Conservation (phyloP, 176 grass and related monocot genomes). For the Sorghum bicolor region Sorghum_bicolor_NCBIv3 NC_012872.2:69446501-69447000, state of each 20-base stretch:
- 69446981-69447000: constrained; percentile 80
- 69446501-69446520: no score
- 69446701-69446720: not conserved
- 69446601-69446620: no score
- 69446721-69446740: not conserved
- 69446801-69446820: not conserved
- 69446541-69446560: no score
- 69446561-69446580: no score
- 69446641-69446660: no score
- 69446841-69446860: not conserved
- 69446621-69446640: no score
- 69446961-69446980: constrained; percentile 46
- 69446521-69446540: no score
- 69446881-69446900: not conserved
- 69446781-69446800: not conserved
- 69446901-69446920: constrained; percentile 41
- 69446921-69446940: not conserved
- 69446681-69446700: not conserved
- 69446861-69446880: not conserved
- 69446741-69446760: not conserved
- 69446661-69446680: no score
- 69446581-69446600: no score
- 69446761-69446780: not conserved
- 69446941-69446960: not conserved
- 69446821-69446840: not conserved